A percentile compares a stretch with the other conserved stretches of the same genome.
Conservation (phyloP, 2,329 filamentous ascomycete species). For the Botrytis hyacinthi region DNA sequence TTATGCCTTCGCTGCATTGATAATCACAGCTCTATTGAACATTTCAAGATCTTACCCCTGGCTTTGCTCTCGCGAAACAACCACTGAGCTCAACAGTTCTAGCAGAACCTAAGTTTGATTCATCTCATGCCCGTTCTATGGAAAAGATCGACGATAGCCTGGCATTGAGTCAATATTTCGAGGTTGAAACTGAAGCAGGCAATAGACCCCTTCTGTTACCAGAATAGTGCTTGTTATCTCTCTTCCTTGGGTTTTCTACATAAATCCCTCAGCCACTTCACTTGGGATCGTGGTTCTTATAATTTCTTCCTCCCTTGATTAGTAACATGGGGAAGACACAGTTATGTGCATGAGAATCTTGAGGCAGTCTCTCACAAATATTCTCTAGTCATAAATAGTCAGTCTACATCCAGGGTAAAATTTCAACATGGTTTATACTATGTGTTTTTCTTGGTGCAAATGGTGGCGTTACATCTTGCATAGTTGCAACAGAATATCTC, state of each 20-base stretch:
- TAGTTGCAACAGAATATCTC: background rate
- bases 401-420: too few relatives aligned
- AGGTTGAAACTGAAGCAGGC: background rate
- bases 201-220: background rate
- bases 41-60: background rate
- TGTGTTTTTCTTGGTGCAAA: background rate
- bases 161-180: background rate
- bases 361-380: background rate
- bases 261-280: background rate
- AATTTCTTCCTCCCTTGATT: background rate
- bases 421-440: background rate
- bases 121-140: background rate
- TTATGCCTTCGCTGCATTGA: background rate
- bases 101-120: background rate
- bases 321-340: background rate
- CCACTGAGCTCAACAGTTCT: background rate
- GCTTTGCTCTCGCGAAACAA: background rate
- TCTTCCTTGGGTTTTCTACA: background rate
- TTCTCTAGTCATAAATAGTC: background rate
- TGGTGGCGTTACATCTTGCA: background rate
- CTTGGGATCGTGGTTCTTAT: background rate
- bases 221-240: background rate
- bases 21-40: background rate
- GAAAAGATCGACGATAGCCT: background rate
- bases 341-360: background rate